Percentiles rank a stretch among this genome's conserved stretches.
Evolutionary conservation across 2,329 filamentous ascomycete species (phyloP).

Genomic region (Aquanectria penicillioides): DNA sequence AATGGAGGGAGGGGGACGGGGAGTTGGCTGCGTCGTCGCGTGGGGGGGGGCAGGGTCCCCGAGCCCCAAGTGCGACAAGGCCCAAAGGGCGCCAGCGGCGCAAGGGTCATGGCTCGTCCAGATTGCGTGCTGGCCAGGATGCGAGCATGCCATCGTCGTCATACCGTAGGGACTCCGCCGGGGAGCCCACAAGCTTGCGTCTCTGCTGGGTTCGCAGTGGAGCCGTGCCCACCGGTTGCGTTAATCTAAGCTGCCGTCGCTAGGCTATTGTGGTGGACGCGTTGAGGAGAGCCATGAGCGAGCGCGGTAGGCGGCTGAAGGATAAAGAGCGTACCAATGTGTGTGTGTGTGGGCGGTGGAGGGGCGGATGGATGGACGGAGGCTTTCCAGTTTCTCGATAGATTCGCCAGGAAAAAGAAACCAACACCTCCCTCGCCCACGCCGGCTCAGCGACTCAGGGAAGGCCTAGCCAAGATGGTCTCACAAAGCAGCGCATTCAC

Average conservation of each 20-base stretch:
- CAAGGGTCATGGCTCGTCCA: neutral
- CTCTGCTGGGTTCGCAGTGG: neutral
- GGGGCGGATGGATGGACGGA: neutral
- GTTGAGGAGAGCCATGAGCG: too few species aligned
- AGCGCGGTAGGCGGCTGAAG: too few species aligned
- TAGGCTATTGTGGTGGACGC: too few species aligned
- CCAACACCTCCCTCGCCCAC: neutral
- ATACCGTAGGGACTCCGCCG: conserved; percentile 27
- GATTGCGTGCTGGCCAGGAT: conserved; percentile 45
- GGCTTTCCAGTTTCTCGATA: neutral
- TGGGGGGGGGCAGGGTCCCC: conserved; percentile 27
- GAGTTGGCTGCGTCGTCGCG: conserved; percentile 23
- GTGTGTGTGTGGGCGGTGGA: neutral
- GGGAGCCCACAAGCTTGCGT: conserved; percentile 31
- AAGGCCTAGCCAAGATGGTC: neutral
- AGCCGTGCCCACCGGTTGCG: too few species aligned
- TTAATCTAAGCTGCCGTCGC: too few species aligned
- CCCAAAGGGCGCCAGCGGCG: too few species aligned
- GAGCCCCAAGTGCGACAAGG: too few species aligned
- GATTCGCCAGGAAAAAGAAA: neutral
- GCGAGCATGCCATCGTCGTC: conserved; percentile 40
- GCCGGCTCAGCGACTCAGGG: too few species aligned
- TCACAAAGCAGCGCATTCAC: neutral
- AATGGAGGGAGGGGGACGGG: conserved; percentile 7
- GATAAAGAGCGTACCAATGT: too few species aligned